Evolutionary conservation across 169 alveolate species (phyloP), one percentile per base, ranked within the genome.

Genomic region (Plasmodium chabaudi): DNA sequence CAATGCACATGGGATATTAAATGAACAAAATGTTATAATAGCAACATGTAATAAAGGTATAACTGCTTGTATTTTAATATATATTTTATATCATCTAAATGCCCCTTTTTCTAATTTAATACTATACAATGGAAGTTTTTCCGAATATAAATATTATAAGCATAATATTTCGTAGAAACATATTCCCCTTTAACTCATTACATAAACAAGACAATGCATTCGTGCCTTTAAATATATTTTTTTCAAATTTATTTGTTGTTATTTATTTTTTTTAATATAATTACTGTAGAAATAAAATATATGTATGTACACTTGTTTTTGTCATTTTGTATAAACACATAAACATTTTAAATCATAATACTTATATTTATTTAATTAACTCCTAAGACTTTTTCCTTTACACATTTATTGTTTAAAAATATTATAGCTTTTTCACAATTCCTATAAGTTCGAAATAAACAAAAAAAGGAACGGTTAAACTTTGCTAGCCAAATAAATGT

Each of bases 21-120:
- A 65, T 55, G 72, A 79, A 25, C 57, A 67, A n/a, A 79, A 64
- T 27, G 47, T 60, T 7, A 15, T 64, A 34, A 67, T 79, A 67
- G 34, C 70, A 12, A 64, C 84, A 19, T 79, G 79, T 13, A 65
- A 53, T 51, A 65, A 67, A 39, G 89, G 89, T 6, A 67, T 79
- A 27, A 67, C 63, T 53, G 82, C 89, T 25, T 79, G 89, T 53
- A 17, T 79, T 64, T 39, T 79, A 67, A 25, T 79, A 56, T 67
- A 39, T 47, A 61, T 79, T 79, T 55, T 79, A 21, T 60, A 65
- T 21, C 23, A 51, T 39, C 63, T 65, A 51, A 56, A 79, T 39
- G 67, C 53, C 19, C 88, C 88, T 9, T 57, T 75, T 46, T 69
- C 72, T 13, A 51, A 75, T 42, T 67, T 75, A 56, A 67, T 67